These are phyloP conservation scores for Fusarium brachygibbosum DNA, from an alignment of 2,329 filamentous ascomycete species.

Conservation along the genomic window DNA sequence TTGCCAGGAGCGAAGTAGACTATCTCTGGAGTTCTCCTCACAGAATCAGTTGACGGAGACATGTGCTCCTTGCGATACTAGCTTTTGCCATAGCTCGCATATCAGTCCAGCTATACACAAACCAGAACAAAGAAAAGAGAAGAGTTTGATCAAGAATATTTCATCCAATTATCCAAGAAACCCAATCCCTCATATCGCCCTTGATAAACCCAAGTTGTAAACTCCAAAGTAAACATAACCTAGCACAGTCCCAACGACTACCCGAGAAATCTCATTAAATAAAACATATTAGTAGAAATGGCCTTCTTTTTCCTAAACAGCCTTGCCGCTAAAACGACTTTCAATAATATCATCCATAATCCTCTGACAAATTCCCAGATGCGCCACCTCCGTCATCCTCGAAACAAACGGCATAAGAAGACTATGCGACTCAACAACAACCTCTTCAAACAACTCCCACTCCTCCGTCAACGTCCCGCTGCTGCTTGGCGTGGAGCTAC, in stretches of 20 bases:
- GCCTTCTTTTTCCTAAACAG: background rate
- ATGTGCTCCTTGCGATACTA: too few relatives aligned
- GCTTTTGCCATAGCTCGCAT: too few relatives aligned
- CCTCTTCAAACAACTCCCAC: slow-evolving; percentile 36
- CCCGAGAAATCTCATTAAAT: background rate
- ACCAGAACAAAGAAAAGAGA: too few relatives aligned
- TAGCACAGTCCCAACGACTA: background rate
- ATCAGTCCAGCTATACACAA: too few relatives aligned
- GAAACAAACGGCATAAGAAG: slow-evolving; percentile 38
- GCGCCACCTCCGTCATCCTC: slow-evolving; percentile 14
- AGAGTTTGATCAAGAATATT: too few relatives aligned
- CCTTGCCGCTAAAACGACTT: background rate
- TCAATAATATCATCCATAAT: slow-evolving; percentile 22
- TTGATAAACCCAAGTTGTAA: too few relatives aligned
- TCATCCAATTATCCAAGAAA: too few relatives aligned
- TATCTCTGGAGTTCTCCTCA: too few relatives aligned
- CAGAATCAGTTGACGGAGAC: too few relatives aligned
- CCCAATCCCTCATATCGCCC: too few relatives aligned
- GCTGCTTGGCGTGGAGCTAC: background rate
- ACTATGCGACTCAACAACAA: slow-evolving; percentile 25
- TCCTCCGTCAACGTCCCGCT: slow-evolving; percentile 25
- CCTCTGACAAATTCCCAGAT: slow-evolving; percentile 22
- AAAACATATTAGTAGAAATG: background rate
- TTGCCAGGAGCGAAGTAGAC: too few relatives aligned
- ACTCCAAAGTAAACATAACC: background rate